Evolutionary conservation across 176 grass and related monocot genomes (phyloP), one percentile per base, ranked within the genome.

Genomic region (Typha latifolia): DNA sequence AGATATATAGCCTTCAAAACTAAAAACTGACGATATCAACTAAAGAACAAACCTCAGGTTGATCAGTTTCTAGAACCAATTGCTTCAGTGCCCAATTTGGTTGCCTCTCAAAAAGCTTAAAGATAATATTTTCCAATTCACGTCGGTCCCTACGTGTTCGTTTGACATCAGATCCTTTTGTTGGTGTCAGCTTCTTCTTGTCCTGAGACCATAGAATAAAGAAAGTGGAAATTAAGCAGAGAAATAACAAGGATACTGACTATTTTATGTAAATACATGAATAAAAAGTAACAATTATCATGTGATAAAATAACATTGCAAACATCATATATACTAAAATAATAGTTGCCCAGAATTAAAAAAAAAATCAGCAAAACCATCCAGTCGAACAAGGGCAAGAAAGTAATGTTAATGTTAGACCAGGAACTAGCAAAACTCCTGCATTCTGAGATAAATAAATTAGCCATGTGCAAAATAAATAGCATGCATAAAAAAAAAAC

Each of bases 91-190:
- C 84, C 91, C 91, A 96, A 68, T 96, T 91, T 21, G 91, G 82
- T 74, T 96, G 91, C 63, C 51, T 85, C 73, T 96, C 91, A 57
- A 96, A 91, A 64, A 96, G 87, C 74, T 91, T 96, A 77, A 96
- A 96, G 57, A 91, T 91, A 52, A 96, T 96, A 70, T 91, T 90
- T 68, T 88, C 91, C 77, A 96, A 73, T 55, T 96, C 91, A 6
- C 79, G 72, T 5, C 87, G 82, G 68, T 96, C 91, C 68, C 82
- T 84, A 43, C 87, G 87, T 77, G 80, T 96, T 56, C 91, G 84
- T 80, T 96, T 96, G 49, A 80, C 85, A 22, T 96, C 91, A 12
- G 84, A 78, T 72, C 77, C 82, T 77, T 96, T 96, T 7, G 82
- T 78, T 74, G 87, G 87, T 0, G 79, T 81, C 22, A 73, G 61